These are phyloP conservation scores for Fraxinus anomala DNA, from an alignment of 257 asterid genomes.

Conservation along the genomic window DNA sequence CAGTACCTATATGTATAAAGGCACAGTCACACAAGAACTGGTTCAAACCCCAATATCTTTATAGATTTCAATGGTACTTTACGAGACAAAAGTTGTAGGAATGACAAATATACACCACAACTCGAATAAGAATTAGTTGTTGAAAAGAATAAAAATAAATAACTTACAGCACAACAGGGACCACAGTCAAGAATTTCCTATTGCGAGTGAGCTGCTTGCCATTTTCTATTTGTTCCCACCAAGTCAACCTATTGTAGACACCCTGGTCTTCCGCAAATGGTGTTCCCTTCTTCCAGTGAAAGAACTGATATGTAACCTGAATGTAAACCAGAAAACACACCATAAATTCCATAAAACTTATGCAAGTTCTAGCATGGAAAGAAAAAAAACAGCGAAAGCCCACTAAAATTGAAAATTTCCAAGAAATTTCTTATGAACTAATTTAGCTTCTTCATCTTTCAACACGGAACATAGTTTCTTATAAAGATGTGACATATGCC, in stretches of 20 bases:
- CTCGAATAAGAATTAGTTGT: background rate
- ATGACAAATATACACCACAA: background rate
- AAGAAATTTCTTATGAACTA: background rate
- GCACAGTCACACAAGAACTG: background rate
- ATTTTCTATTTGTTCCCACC: constrained; percentile 52
- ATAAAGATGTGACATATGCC: background rate
- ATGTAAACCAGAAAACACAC: background rate
- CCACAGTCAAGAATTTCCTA: constrained; percentile 12
- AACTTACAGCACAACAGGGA: constrained; percentile 15
- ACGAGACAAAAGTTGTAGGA: background rate
- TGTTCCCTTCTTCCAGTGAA: constrained; percentile 56
- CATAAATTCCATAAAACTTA: background rate
- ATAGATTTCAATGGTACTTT: background rate
- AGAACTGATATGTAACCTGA: background rate
- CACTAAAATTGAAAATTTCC: background rate
- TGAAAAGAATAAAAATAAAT: background rate
- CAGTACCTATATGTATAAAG: background rate
- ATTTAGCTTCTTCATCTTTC: background rate
- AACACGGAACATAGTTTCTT: background rate
- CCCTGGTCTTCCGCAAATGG: constrained; percentile 94
- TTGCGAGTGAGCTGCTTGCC: constrained; percentile 20
- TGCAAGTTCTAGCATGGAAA: background rate
- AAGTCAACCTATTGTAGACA: constrained; percentile 80
- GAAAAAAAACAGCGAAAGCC: background rate
- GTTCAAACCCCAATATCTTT: background rate